Conservation (phyloP, 345 rosid genomes). For the Dimocarpus longan region DNA sequence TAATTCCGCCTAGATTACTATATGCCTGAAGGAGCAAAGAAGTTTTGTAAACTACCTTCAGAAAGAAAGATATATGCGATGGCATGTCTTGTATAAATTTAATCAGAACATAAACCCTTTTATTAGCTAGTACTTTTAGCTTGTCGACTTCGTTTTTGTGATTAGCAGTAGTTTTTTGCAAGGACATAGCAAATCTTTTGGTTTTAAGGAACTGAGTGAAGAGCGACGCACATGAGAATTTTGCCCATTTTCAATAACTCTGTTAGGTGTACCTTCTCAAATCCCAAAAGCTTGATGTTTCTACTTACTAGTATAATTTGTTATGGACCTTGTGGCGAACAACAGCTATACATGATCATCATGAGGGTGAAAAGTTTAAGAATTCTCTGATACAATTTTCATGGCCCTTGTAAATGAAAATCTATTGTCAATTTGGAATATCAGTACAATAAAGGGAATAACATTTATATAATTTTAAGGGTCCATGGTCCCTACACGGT, state of each 20-base stretch:
- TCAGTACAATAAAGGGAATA: not conserved
- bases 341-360: not conserved
- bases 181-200: too few relatives aligned
- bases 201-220: not conserved
- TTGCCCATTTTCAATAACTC: not conserved
- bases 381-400: not conserved
- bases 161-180: too few relatives aligned
- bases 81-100: not conserved
- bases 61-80: not conserved
- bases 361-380: too few relatives aligned
- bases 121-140: not conserved
- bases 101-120: not conserved
- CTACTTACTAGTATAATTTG: not conserved
- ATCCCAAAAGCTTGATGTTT: constrained; percentile 1
- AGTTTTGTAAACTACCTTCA: not conserved
- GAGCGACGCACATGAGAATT: not conserved
- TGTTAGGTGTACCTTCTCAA: not conserved
- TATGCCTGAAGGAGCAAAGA: not conserved
- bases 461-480: not conserved
- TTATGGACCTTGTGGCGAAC: not conserved
- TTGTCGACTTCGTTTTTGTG: not conserved
- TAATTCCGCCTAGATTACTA: not conserved
- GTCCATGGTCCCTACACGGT: not conserved
- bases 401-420: not conserved
- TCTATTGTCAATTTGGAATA: not conserved